phyloP scores from a whole-genome alignment of 2,329 filamentous ascomycete species.

The Fusarium longipes region DNA sequence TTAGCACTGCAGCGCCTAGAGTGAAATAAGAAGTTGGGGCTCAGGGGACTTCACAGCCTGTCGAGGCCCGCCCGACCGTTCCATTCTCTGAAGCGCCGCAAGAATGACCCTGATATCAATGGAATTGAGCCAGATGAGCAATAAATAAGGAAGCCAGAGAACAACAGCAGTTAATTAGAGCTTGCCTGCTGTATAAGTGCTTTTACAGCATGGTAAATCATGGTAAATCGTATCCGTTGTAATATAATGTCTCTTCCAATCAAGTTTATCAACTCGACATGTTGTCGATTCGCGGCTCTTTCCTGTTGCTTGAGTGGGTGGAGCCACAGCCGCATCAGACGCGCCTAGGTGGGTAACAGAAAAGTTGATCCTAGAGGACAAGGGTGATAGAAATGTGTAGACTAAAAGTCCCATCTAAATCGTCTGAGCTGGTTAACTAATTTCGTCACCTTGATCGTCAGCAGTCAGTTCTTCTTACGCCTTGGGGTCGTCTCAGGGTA shows the following conservation, averaged over 20 bases:
- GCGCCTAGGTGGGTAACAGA: too few relatives aligned
- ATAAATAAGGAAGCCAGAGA: neutral
- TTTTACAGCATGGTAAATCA: neutral
- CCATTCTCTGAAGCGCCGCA: conserved; percentile 20
- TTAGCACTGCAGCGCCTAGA: conserved; percentile 25
- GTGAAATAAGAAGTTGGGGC: conserved; percentile 22
- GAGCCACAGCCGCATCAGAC: conserved; percentile 43
- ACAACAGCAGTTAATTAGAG: neutral
- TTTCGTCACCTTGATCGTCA: too few relatives aligned
- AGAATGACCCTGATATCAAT: neutral
- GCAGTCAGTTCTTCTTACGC: too few relatives aligned
- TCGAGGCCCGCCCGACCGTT: conserved; percentile 1
- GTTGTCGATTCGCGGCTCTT: conserved; percentile 44
- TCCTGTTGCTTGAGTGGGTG: conserved; percentile 18
- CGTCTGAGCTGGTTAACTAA: too few relatives aligned
- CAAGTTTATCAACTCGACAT: conserved; percentile 18
- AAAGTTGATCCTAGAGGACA: too few relatives aligned
- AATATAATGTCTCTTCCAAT: neutral
- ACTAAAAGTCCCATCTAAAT: too few relatives aligned
- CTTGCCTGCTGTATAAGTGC: neutral
- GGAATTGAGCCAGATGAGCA: neutral
- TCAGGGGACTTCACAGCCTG: conserved; percentile 16
- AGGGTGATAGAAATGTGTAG: too few relatives aligned
- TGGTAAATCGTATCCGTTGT: neutral
- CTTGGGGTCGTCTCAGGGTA: too few relatives aligned